Conservation (phyloP, 768 basidiomycete genomes). For the Naganishia vaughanmartiniae region DNA sequence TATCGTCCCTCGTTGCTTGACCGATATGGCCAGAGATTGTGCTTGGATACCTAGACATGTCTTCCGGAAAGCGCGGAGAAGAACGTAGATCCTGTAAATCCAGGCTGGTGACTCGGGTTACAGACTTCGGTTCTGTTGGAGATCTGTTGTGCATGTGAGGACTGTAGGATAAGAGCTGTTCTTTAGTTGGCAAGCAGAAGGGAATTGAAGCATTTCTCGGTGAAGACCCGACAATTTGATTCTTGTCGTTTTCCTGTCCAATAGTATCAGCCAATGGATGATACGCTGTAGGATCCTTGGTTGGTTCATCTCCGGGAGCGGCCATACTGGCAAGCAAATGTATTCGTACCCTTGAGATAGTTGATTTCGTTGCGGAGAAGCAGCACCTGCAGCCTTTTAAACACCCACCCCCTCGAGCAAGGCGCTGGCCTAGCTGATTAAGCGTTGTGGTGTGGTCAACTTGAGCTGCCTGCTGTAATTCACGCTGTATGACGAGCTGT, state of each 20-base stretch:
- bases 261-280: background rate
- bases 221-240: background rate
- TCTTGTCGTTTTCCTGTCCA: too few relatives aligned
- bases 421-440: too few relatives aligned
- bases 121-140: background rate
- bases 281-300: background rate
- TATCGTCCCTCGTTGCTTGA: constrained; percentile 15
- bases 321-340: too few relatives aligned
- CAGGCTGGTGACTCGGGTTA: background rate
- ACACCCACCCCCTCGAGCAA: too few relatives aligned
- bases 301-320: too few relatives aligned
- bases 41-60: constrained; percentile 22
- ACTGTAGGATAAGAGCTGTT: background rate
- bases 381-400: too few relatives aligned
- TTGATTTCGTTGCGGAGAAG: too few relatives aligned
- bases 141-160: background rate
- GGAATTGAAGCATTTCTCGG: background rate
- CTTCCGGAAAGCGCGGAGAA: background rate
- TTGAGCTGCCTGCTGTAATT: too few relatives aligned
- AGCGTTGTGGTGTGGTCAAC: too few relatives aligned
- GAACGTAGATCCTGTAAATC: background rate
- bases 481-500: too few relatives aligned
- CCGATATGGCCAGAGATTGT: constrained; percentile 7
- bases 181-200: background rate
- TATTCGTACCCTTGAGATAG: too few relatives aligned